Evolutionary conservation across 2,329 filamentous ascomycete species (phyloP).

Genomic region (Onygenales sp.): DNA sequence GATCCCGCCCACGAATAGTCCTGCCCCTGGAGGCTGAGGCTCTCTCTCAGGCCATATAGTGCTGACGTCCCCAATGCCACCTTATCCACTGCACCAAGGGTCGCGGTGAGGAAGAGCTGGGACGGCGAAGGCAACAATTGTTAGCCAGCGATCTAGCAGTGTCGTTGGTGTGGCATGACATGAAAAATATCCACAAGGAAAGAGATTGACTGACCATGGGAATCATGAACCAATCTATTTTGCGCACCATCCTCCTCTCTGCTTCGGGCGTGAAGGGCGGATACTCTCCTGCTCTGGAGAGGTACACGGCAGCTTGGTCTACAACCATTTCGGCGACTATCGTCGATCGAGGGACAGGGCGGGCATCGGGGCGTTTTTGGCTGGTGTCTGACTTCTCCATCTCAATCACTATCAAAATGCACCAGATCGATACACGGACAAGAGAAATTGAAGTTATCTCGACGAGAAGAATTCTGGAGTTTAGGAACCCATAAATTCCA

Average conservation of each 20-base stretch:
- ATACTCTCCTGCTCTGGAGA: constrained; percentile 13
- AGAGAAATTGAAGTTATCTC: too few species aligned
- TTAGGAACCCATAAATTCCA: too few species aligned
- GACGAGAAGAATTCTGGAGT: too few species aligned
- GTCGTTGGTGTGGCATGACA: neutral
- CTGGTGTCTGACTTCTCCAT: neutral
- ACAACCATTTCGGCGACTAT: constrained; percentile 1
- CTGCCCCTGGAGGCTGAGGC: constrained; percentile 40
- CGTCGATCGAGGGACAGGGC: neutral
- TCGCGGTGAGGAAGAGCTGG: constrained; percentile 19
- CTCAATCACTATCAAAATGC: neutral
- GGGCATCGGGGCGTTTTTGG: neutral
- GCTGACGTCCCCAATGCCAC: constrained; percentile 32
- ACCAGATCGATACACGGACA: too few species aligned
- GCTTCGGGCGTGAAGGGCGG: constrained; percentile 15
- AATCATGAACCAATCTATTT: constrained; percentile 48
- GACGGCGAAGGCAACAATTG: neutral
- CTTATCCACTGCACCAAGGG: constrained; percentile 21
- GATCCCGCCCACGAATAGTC: constrained; percentile 42
- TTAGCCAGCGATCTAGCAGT: neutral
- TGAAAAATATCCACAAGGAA: neutral
- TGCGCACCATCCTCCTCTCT: constrained; percentile 32
- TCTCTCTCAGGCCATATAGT: constrained; percentile 45
- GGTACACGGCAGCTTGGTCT: constrained; percentile 20
- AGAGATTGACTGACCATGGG: constrained; percentile 36